These are phyloP conservation scores for Pythium sukuiense DNA, from an alignment of 352 stramenopile genomes.

Conservation along the genomic window DNA sequence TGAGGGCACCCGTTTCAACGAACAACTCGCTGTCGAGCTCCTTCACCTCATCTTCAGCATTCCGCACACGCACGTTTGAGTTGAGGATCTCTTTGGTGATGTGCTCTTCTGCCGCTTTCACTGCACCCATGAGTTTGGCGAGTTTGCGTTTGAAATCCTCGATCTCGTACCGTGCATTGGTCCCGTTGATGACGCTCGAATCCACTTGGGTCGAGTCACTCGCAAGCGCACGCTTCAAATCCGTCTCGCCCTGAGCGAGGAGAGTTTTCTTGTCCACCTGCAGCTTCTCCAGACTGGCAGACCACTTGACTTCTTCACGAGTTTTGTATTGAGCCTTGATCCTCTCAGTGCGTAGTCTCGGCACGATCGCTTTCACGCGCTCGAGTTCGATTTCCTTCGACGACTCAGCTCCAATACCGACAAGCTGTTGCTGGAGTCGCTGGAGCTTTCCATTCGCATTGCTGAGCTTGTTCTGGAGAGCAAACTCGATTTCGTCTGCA, in stretches of 20 bases:
- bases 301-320: slow-evolving; percentile 56
- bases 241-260: slow-evolving; percentile 54
- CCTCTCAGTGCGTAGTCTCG: slow-evolving; percentile 50
- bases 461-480: slow-evolving; percentile 48
- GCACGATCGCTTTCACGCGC: slow-evolving; percentile 65
- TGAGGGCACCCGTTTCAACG: slow-evolving; percentile 68
- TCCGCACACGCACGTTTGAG: slow-evolving; percentile 60
- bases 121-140: slow-evolving; percentile 58
- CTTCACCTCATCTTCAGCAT: slow-evolving; percentile 65
- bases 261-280: slow-evolving; percentile 57
- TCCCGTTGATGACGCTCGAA: slow-evolving; percentile 59
- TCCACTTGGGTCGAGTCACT: slow-evolving; percentile 71
- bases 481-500: slow-evolving; percentile 72
- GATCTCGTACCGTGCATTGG: slow-evolving; percentile 62
- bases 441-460: slow-evolving; percentile 38
- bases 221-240: slow-evolving; percentile 63
- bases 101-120: slow-evolving; percentile 57
- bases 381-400: slow-evolving; percentile 64
- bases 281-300: slow-evolving; percentile 51
- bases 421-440: slow-evolving; percentile 52
- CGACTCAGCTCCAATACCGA: slow-evolving; percentile 60
- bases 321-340: slow-evolving; percentile 60
- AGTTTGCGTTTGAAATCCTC: slow-evolving; percentile 81
- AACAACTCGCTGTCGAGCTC: slow-evolving; percentile 63
- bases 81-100: slow-evolving; percentile 65